Base-by-base conservation (phyloP, 2,329 filamentous ascomycete genomes). In the Aspergillus thermomutatus region DNA sequence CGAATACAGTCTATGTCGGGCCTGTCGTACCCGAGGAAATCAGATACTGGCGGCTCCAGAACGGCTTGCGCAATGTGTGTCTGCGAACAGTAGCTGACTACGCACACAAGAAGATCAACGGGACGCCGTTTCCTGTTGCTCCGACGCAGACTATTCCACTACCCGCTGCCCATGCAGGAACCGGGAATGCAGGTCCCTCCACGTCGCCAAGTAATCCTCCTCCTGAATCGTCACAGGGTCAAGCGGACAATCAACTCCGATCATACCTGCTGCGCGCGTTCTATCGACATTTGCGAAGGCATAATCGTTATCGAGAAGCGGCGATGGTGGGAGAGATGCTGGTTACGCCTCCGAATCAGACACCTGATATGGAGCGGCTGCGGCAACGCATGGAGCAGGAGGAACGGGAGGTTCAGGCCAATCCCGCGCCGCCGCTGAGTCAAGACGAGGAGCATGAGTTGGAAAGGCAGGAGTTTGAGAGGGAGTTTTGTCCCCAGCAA, bases 1-100 rank as follows among this genome's bases (percentile, higher is more conserved):
- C 67, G 9, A 58, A 65, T n/a, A 45, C 64, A 37, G 62, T 70
- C 9, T 71, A 71, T 34, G 60, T 63, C 8, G 69, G 69, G 1
- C 59, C 61, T 2, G 62, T 57, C 0, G 55, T 65, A 5, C 62
- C 62, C 37, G 10, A 56, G 48, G 55, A 62, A 37, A 37, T 55
- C 19, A 45, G 28, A 3, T 6, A 28, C 23, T 65, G 63, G 63
- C 34, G 45, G 19, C 23, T 51, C 23, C 54, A 62, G 25, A 63
- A 40, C 8, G 51, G 45, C 1, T 49, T 56, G 14, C 59, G 59
- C 7, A 54, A 43, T 40, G 19, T 28, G 5, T 17, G 58, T 14
- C n/a, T 62, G 3, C 54, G 49, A 10, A 37, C 55, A 4, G 28
- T 57, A 10, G 21, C 61, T 4, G 49, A 63, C 10, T 51, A 55